phyloP scores from a whole-genome alignment of 495 filamentous ascomycete species.

The Aspergillus wentii region DNA sequence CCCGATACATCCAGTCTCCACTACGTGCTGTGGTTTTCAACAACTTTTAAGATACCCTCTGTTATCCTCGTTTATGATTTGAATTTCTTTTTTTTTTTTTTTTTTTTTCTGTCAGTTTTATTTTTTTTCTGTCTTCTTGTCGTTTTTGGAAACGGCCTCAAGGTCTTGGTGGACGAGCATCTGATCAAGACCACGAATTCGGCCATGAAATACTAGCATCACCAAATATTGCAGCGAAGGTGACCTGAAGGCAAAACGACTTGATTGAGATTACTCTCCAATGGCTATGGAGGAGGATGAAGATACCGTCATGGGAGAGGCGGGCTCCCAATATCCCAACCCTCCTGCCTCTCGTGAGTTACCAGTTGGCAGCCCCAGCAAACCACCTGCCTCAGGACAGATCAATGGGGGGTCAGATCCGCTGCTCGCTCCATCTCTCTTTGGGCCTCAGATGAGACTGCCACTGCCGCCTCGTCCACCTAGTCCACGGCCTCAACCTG shows the following conservation, averaged over 20 bases:
- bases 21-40: too few species aligned
- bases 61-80: too few species aligned
- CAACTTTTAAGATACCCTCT: too few species aligned
- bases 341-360: constrained; percentile 13
- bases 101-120: too few species aligned
- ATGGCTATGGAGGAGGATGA: constrained; percentile 32
- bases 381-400: constrained; percentile 9
- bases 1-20: too few species aligned
- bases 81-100: too few species aligned
- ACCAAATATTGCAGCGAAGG: neutral
- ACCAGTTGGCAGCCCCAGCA: constrained; percentile 5
- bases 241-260: constrained; percentile 4
- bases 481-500: neutral
- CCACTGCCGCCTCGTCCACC: constrained; percentile 6
- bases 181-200: too few species aligned
- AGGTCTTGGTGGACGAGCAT: too few species aligned
- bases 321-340: constrained; percentile 15
- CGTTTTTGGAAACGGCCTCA: too few species aligned
- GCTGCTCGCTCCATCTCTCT: constrained; percentile 24
- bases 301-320: constrained; percentile 38
- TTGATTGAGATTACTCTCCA: constrained; percentile 1
- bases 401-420: constrained; percentile 16
- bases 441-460: constrained; percentile 15
- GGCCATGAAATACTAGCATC: constrained; percentile 7
- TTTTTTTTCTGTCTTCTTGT: too few species aligned